Base-by-base conservation (phyloP, 2,329 filamentous ascomycete species). In the Alternaria longipes region DNA sequence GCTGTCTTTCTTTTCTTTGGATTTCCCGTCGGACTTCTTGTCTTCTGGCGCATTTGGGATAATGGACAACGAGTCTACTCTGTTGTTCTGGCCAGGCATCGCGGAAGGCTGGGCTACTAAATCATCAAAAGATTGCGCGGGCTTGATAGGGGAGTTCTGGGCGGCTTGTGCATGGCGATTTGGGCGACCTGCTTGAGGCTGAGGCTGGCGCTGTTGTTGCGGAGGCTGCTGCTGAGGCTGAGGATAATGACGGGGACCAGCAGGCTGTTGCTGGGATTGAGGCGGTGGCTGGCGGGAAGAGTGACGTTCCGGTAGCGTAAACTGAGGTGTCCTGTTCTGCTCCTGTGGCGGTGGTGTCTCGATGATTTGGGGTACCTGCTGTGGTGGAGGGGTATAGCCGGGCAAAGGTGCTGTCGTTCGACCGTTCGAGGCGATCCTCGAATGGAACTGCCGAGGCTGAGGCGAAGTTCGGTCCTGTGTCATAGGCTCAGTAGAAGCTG, bases 31-130 rank as follows among this genome's bases (percentile, higher is more conserved):
- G 0, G 82, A 72, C 70, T 91, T 92, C 77, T 88, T 91, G 55
- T 95, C 91, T 18, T 78, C 91, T 3, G 82, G 82, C 45, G 91
- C 82, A 0, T 90, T 94, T 0, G 93, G 92, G 53, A 95, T 93
- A 67, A 93, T 90, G 0, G 92, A 93, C 14, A 96, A 82, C 50
- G 85, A 88, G 77, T 95, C 93, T 1, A 92, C 94, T 46, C 91
- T 87, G 14, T 70, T 71, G 8, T 86, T 89, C 58, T 88, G 89
- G 12, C 90, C 90, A 22, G 91, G 89, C 2, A 94, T 80, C 28
- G 88, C 83, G n/a, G 91, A 88, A 4, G 90, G 87, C 61, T 86
- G 85, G 30, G 86, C 86, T 9, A 86, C 83, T 65, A 91, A 85
- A 30, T 94, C 90, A 66, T 89, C 88, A 20, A 90, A 81, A 1